These are phyloP conservation scores for Pythium brassicae DNA, from an alignment of 352 stramenopile genomes.

Conservation along the genomic window DNA sequence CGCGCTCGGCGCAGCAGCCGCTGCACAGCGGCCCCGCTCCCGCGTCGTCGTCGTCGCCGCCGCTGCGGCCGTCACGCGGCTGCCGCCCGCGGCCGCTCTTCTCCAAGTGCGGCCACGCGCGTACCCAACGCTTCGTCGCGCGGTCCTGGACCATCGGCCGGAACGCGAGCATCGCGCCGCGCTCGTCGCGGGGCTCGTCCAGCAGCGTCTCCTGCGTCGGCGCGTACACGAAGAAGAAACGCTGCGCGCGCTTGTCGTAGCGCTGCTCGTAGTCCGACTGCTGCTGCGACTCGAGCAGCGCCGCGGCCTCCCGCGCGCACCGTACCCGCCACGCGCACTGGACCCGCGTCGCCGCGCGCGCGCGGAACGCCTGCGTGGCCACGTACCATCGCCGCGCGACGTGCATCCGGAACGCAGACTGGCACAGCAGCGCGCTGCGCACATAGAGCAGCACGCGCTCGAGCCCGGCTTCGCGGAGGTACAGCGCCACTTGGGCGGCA, in stretches of 20 bases:
- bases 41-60: constrained; percentile 8
- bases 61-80: not conserved
- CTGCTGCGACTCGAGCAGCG: constrained; percentile 54
- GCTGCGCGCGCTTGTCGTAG: constrained; percentile 42
- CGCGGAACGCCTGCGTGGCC: constrained; percentile 29
- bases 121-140: constrained; percentile 62
- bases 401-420: constrained; percentile 63
- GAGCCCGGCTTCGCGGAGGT: constrained; percentile 50
- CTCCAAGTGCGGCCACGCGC: constrained; percentile 60
- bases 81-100: constrained; percentile 3
- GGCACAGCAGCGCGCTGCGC: constrained; percentile 35
- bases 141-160: constrained; percentile 72
- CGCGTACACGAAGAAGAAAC: constrained; percentile 63
- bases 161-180: constrained; percentile 44
- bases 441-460: constrained; percentile 59
- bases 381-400: constrained; percentile 47
- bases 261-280: constrained; percentile 65
- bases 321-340: constrained; percentile 55
- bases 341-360: constrained; percentile 29
- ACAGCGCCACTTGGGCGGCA: constrained; percentile 56
- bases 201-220: constrained; percentile 62
- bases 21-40: constrained; percentile 29
- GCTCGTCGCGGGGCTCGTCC: constrained; percentile 52
- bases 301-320: constrained; percentile 26
- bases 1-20: constrained; percentile 51